Conservation (phyloP, 768 basidiomycete species). For the Tylopilus sp. region DNA sequence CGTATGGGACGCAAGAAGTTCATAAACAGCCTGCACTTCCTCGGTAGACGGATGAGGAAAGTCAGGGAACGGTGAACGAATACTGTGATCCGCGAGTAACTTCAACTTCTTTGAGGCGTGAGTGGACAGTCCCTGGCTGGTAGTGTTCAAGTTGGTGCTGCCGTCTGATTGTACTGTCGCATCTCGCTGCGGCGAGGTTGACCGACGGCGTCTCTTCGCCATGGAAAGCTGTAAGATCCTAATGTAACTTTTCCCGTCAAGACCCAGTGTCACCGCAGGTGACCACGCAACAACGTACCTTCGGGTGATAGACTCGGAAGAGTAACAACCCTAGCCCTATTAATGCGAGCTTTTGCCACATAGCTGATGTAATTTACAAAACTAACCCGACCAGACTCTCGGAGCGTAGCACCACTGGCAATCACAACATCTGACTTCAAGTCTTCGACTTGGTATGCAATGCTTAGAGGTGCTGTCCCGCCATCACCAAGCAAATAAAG, state of each 20-base stretch:
- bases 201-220: constrained; percentile 15
- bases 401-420: too few species aligned
- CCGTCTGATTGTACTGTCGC: not conserved
- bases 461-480: too few species aligned
- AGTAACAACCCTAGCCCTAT: not conserved
- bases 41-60: constrained; percentile 42
- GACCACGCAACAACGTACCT: not conserved
- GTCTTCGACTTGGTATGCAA: too few species aligned
- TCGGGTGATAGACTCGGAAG: not conserved
- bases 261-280: not conserved
- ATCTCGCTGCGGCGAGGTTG: constrained; percentile 3
- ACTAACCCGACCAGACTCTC: too few species aligned
- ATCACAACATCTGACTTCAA: too few species aligned
- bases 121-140: constrained; percentile 2
- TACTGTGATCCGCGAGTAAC: constrained; percentile 39
- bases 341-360: not conserved
- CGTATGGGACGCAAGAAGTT: constrained; percentile 40
- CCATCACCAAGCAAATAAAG: too few species aligned
- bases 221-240: not conserved
- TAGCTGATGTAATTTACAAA: constrained; percentile 11
- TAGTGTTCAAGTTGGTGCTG: not conserved
- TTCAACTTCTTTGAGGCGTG: constrained; percentile 48
- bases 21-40: constrained; percentile 39
- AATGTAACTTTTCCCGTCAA: not conserved
- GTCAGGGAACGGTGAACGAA: constrained; percentile 46